These are phyloP conservation scores for Saccharomycopsis microspora DNA, from an alignment of 805 yeast genomes.

Conservation along the genomic window DNA sequence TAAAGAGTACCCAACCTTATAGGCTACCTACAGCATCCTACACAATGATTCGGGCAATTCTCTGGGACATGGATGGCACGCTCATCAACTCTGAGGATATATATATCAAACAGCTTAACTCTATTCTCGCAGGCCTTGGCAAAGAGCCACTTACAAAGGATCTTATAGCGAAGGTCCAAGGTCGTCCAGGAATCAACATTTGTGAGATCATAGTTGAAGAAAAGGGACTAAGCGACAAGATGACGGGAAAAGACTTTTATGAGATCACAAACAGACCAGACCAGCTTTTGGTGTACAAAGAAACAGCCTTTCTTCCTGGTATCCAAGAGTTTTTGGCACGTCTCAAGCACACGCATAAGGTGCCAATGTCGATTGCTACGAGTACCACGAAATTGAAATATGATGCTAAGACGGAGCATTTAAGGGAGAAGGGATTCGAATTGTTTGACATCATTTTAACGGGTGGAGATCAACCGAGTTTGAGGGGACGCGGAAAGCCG, in stretches of 20 bases:
- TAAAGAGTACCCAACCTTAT: too few species aligned
- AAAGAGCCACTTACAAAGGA: constrained; percentile 67
- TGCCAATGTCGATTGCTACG: constrained; percentile 89
- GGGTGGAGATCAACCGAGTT: constrained; percentile 71
- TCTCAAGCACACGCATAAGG: constrained; percentile 33
- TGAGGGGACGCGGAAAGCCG: constrained; percentile 86
- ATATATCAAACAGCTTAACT: constrained; percentile 38
- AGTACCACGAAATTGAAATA: constrained; percentile 58
- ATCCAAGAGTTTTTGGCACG: constrained; percentile 53
- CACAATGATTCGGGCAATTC: constrained; percentile 43
- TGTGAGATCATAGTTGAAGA: constrained; percentile 54
- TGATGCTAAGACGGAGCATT: constrained; percentile 61
- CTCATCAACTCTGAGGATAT: constrained; percentile 84
- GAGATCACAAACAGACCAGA: constrained; percentile 25
- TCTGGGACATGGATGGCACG: constrained; percentile 90
- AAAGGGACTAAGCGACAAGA: constrained; percentile 44
- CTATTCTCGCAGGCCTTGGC: not conserved
- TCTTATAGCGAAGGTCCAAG: constrained; percentile 76
- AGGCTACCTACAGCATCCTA: too few species aligned
- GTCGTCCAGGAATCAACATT: constrained; percentile 79
- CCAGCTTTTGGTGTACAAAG: constrained; percentile 32
- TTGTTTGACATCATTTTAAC: constrained; percentile 59
- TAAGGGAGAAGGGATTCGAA: constrained; percentile 43
- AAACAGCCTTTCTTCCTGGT: constrained; percentile 68
- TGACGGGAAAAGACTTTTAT: constrained; percentile 52